A percentile compares a stretch with the other conserved stretches of the same genome.
phyloP scores from a whole-genome alignment of 169 alveolate genomes.

The Cryptosporidium parvum region DNA sequence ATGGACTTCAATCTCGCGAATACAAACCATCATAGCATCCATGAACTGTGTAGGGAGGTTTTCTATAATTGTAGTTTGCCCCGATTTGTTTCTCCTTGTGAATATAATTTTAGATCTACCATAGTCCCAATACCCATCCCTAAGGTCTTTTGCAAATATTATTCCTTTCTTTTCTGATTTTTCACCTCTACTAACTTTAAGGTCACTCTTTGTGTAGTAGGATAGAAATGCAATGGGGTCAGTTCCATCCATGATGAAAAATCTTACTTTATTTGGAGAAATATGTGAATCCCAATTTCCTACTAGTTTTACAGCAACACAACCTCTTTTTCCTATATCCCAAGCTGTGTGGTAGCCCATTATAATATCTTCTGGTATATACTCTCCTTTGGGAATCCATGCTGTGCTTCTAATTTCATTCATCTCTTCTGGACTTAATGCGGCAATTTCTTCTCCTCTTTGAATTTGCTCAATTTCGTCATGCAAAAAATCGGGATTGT shows the following conservation, averaged over 20 bases:
- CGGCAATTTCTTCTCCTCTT: slow-evolving; percentile 27
- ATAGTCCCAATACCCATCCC: slow-evolving; percentile 75
- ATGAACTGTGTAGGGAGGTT: slow-evolving; percentile 60
- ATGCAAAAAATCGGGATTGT: slow-evolving; percentile 49
- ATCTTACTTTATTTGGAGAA: slow-evolving; percentile 77
- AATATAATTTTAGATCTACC: slow-evolving; percentile 54
- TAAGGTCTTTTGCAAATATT: slow-evolving; percentile 60
- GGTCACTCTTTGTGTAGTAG: slow-evolving; percentile 64
- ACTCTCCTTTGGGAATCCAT: slow-evolving; percentile 81
- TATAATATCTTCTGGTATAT: slow-evolving; percentile 76
- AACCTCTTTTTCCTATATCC: slow-evolving; percentile 82
- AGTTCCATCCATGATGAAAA: slow-evolving; percentile 83
- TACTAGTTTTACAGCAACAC: slow-evolving; percentile 80
- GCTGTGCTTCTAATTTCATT: slow-evolving; percentile 77
- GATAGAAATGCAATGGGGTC: slow-evolving; percentile 76
- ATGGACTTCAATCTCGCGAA: slow-evolving; percentile 71
- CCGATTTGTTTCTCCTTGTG: slow-evolving; percentile 62
- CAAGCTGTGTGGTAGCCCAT: slow-evolving; percentile 83
- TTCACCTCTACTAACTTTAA: slow-evolving; percentile 70
- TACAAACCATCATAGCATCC: slow-evolving; percentile 76
- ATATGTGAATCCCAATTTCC: slow-evolving; percentile 79
- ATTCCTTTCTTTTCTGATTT: slow-evolving; percentile 71
- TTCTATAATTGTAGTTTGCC: slow-evolving; percentile 71
- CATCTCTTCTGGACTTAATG: slow-evolving; percentile 59
- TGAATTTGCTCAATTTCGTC: slow-evolving; percentile 70